Conservation (phyloP, 1,139 yeast genomes). For the Suhomyces wounanorum region DNA sequence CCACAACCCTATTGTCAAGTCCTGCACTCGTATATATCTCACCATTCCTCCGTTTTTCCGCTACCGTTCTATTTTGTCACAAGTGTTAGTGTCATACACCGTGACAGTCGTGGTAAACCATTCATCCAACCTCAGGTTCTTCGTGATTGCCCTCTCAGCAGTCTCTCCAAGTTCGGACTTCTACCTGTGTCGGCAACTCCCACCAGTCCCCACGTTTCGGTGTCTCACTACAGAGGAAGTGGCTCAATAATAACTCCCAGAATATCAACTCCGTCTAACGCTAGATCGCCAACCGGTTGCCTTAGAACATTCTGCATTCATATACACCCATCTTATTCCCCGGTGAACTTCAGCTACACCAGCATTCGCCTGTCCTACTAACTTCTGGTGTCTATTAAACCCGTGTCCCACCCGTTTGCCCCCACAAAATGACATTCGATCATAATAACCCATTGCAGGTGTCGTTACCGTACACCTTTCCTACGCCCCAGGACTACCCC, state of each 20-base stretch:
- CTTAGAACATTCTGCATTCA: background rate
- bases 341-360: background rate
- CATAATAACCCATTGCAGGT: conserved; percentile 42
- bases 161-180: background rate
- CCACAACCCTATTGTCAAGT: background rate
- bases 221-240: background rate
- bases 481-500: conserved; percentile 50
- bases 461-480: conserved; percentile 39
- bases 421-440: conserved; percentile 19
- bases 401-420: background rate
- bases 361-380: background rate
- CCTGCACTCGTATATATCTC: conserved; percentile 2
- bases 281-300: background rate
- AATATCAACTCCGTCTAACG: background rate
- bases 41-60: conserved; percentile 1
- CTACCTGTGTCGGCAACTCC: background rate
- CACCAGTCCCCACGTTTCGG: background rate
- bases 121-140: background rate
- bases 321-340: background rate
- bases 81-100: background rate
- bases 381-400: background rate
- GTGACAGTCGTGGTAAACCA: background rate
- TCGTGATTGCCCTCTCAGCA: background rate
- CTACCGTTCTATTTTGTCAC: background rate
- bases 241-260: background rate